Base-by-base conservation (phyloP, 176 grass and related monocot species). In the Alopecurus myosuroides region DNA sequence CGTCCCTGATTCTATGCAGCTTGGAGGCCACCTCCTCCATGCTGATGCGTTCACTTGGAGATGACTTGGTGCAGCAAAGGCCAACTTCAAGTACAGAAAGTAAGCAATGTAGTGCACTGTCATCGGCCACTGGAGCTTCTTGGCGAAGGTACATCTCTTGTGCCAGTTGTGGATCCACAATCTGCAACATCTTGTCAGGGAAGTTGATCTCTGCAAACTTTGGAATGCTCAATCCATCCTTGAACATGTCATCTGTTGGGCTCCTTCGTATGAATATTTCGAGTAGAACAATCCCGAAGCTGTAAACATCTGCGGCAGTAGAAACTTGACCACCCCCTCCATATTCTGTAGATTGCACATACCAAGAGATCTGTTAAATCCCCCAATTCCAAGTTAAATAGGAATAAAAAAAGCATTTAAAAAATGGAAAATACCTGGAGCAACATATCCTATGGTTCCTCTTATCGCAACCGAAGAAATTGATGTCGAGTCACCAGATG, bases 391-490 rank as follows among this genome's bases (percentile, higher is more conserved):
- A 3, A 45, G 25, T 63, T 22, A 62, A 6, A 7, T 11, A 63
- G 9, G 25, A 18, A 25, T 9, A 3, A 46, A 61, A 65, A 23
- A 1, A 69, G 31, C 1, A 9, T 19, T 19, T 10, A 34, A 31
- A 33, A 23, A 71, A 65, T 9, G 7, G 3, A 4, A 5, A 29
- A 71, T 86, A 87, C 85, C 85, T 81, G 78, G 85, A 44, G 85
- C 71, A 58, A 70, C 61, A 82, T 87, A 84, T 88, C 86, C 81
- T 20, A 79, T 74, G 33, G 86, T 88, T 53, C 81, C 80, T 1
- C 37, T 83, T 11, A 88, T n/a, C 7, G 51, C 64, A 50, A 33
- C 0, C 0, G 65, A 84, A 51, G 85, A 64, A 3, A 10, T 33
- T 0, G 41, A 84, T 50, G 15, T 11, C 2, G 75, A 79, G 2